phyloP scores from a whole-genome alignment of 371 early-diverging fungal species.

The Globomyces sp. region DNA sequence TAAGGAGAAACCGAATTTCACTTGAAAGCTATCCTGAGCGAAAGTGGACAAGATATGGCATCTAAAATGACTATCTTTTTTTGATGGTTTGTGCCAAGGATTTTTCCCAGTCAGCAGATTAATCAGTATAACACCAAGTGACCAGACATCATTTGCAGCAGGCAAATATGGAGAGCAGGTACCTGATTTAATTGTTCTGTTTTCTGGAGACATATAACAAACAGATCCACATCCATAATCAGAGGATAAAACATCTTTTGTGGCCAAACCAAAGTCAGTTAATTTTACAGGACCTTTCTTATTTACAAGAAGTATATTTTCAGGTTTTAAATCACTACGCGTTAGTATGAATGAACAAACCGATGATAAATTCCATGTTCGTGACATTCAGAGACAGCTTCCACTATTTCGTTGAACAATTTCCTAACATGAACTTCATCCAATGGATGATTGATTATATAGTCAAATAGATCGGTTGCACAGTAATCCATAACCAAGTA shows the following conservation, averaged over 20 bases:
- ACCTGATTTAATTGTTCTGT: conserved; percentile 3
- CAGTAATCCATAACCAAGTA: conserved; percentile 74
- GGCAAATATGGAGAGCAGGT: conserved; percentile 22
- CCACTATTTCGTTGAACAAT: conserved; percentile 69
- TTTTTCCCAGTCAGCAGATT: conserved; percentile 75
- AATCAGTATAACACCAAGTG: conserved; percentile 73
- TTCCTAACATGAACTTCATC: conserved; percentile 67
- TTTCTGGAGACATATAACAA: conserved; percentile 91
- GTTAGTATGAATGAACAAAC: no score
- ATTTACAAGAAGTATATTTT: conserved; percentile 68
- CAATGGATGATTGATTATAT: conserved; percentile 71
- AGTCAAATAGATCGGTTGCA: conserved; percentile 69
- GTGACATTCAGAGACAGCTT: conserved; percentile 78
- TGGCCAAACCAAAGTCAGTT: conserved; percentile 93
- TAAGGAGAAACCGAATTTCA: conserved; percentile 60
- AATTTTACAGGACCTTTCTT: conserved; percentile 59
- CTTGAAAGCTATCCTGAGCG: conserved; percentile 59
- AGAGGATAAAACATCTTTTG: conserved; percentile 63
- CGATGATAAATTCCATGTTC: conserved; percentile 69
- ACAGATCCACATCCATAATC: conserved; percentile 91
- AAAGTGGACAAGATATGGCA: conserved; percentile 65
- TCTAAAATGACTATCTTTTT: conserved; percentile 28
- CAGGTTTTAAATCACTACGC: conserved; percentile 83
- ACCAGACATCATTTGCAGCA: conserved; percentile 83
- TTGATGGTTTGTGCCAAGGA: conserved; percentile 50